phyloP scores from a whole-genome alignment of 345 rosid species.

The Angophora floribunda region DNA sequence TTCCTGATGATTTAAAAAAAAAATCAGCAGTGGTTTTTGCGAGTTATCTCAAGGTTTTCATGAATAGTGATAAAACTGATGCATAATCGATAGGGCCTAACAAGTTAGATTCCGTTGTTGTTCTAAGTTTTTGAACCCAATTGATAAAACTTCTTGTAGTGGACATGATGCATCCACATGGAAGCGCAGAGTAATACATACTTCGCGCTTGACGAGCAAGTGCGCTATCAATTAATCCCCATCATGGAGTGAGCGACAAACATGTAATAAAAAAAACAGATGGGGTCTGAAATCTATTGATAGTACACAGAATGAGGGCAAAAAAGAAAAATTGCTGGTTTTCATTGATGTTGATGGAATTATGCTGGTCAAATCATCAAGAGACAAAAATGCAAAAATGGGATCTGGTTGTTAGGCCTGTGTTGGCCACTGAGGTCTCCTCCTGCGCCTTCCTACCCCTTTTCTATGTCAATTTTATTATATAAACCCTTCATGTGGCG shows the following conservation, averaged over 20 bases:
- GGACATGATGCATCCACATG: background rate
- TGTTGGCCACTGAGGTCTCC: conserved; percentile 58
- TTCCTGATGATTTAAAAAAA: background rate
- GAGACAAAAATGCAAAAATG: conserved; percentile 32
- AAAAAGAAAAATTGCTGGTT: background rate
- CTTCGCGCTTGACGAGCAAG: background rate
- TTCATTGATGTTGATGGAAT: background rate
- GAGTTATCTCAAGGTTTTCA: background rate
- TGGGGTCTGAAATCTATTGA: background rate
- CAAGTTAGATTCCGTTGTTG: background rate
- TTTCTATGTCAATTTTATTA: background rate
- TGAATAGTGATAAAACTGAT: no score
- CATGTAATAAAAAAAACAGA: background rate
- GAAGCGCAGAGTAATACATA: background rate
- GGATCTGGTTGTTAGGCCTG: conserved; percentile 31
- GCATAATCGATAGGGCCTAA: background rate
- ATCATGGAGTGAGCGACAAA: background rate
- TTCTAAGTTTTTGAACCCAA: background rate
- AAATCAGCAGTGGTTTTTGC: background rate
- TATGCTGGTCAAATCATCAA: conserved; percentile 42
- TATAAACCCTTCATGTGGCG: background rate
- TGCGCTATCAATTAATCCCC: background rate
- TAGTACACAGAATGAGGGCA: background rate
- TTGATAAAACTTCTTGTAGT: background rate
- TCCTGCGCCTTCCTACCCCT: conserved; percentile 4